Base-by-base conservation (phyloP, 2,329 filamentous ascomycete genomes). In the Pezicula radicicola region DNA sequence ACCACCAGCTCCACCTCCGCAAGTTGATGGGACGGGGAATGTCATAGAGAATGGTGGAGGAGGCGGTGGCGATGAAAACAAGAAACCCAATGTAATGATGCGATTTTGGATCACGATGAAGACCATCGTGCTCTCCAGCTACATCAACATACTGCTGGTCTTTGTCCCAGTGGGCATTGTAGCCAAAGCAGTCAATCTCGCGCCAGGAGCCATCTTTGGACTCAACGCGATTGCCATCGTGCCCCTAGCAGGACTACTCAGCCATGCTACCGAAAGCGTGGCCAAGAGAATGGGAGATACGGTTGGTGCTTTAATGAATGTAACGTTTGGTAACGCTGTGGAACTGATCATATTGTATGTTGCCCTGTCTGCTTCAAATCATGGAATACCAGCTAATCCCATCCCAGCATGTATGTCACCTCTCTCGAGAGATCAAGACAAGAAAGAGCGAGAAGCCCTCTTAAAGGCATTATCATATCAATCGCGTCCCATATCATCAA, bases 111-210 rank as follows among this genome's bases (percentile, higher is more conserved):
- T 58, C 13, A 66, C 72, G 19, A 71, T 77, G 58, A 78, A 75
- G 76, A 78, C 73, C 66, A 83, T 84, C 63, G 62, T 92, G 56
- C 78, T 84, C 41, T 83, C 89, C 66, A 91, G 85, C 74, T 91
- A 86, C 81, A 75, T 93, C 73, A 93, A 94, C 67, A 63, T 90
- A 50, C 74, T 93, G 59, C 75, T 93, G 56, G 71, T 92, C 50
- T 91, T 91, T 64, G 89, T 93, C 28, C 89, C 89, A 7, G 76
- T 89, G 49, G 89, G 89, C 61, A 92, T 94, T 62, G 77, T 78
- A 53, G 77, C 84, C 51, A 76, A 87, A 51, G 73, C 78, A 50
- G 67, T 83, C 27, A 64, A 70, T 9, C 73, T 75, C 55, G 76
- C 76, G 49, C 79, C 84, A 18, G 84, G 79, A 41, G 71, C 88